Evolutionary conservation across 2,329 filamentous ascomycete species (phyloP), one percentile per base, ranked within the genome.

Genomic region (Coniochaeta sp.): DNA sequence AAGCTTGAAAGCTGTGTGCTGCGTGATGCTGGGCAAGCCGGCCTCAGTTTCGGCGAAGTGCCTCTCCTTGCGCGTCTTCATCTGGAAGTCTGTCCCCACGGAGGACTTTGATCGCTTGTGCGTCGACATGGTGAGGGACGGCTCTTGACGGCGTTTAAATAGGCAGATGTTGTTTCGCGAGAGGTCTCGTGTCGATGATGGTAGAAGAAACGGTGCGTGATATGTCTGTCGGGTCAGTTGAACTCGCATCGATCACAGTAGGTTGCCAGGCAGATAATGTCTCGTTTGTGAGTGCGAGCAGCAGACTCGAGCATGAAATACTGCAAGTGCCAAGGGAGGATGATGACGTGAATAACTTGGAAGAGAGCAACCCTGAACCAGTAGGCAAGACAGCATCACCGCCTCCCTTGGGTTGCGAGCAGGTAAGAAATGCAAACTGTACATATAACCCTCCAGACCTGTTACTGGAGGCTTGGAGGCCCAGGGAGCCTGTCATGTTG

Each of bases 41-140:
- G 71, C 68, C 63, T 82, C 79, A 56, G 74, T 65, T 55, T 77
- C 69, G 52, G 72, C 67, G 57, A 82, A 82, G 50, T 71, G 67
- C 51, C 71, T 67, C 52, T 74, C 67, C 58, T 68, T 67, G 57
- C 79, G 71, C 9, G 78, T 79, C 51, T 69, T 71, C 33, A 68
- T 54, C 64, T 81, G 77, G 72, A 81, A 75, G 28, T 71, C 71
- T 63, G 45, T 45, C 16, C n/a, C n/a, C n/a, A 7, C 46, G 32
- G 31, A 27, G 22, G 46, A 52, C 20, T 16, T 48, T 26, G 40
- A 4, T 18, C 46, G 20, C 18, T 40, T 30, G n/a, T 27, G 18
- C 9, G 28, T 26, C 28, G 31, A 49, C 47, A 49, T 49, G 16
- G 31, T 18, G 30, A 30, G 45, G 24, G n/a, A 30, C 26, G n/a